Conservation (phyloP, 257 asterid species). For the Hygrophila difformis region DNA sequence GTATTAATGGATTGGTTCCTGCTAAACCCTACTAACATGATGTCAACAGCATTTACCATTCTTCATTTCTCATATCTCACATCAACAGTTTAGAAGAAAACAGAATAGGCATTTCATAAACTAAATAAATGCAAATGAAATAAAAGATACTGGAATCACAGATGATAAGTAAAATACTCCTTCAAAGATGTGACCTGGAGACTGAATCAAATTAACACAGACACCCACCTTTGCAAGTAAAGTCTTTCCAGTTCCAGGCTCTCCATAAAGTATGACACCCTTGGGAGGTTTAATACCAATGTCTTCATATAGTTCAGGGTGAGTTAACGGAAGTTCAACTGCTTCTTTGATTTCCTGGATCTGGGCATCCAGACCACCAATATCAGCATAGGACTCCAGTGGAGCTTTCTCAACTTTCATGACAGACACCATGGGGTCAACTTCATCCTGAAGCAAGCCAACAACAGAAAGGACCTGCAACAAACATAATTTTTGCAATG, state of each 20-base stretch:
- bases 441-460: constrained; percentile 92
- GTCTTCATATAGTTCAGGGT: constrained; percentile 52
- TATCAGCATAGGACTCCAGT: constrained; percentile 72
- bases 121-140: too few relatives aligned
- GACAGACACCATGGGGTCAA: constrained; percentile 96
- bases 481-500: too few relatives aligned
- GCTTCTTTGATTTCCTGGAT: constrained; percentile 53
- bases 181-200: too few relatives aligned
- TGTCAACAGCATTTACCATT: too few relatives aligned
- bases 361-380: constrained; percentile 43
- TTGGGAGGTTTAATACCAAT: constrained; percentile 80
- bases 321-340: constrained; percentile 41
- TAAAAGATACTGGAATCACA: too few relatives aligned
- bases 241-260: constrained; percentile 37
- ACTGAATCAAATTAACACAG: too few relatives aligned
- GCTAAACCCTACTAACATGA: too few relatives aligned
- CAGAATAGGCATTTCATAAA: too few relatives aligned
- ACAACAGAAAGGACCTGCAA: constrained; percentile 89
- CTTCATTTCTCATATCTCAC: too few relatives aligned
- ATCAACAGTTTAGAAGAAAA: too few relatives aligned
- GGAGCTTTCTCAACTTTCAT: constrained; percentile 99
- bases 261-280: constrained; percentile 88
- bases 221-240: constrained; percentile 83
- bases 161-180: too few relatives aligned
- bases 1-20: too few relatives aligned